phyloP scores from a whole-genome alignment of 441 rosid species.

The Syzygium malaccense region DNA sequence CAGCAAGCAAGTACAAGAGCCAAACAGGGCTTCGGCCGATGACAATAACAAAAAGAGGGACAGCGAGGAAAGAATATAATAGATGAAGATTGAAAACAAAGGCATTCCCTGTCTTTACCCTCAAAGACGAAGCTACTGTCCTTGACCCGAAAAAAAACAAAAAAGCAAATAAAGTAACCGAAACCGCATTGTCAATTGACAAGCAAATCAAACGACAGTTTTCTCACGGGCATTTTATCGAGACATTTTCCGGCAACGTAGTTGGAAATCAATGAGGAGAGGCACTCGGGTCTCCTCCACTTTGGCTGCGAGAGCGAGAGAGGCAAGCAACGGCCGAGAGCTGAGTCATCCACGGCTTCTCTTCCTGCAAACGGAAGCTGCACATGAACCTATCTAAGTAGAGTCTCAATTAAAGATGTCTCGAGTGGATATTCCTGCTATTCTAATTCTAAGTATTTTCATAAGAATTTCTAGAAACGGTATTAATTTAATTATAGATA shows the following conservation, averaged over 20 bases:
- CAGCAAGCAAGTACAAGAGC: conserved; percentile 1
- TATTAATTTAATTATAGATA: neutral
- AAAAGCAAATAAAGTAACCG: neutral
- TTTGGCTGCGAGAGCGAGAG: neutral
- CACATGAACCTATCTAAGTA: neutral
- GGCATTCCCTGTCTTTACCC: neutral
- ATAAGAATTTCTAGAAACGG: neutral
- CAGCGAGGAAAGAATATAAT: neutral
- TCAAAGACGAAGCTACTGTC: neutral
- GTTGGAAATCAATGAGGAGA: neutral
- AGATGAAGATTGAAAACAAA: neutral
- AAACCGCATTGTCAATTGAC: neutral
- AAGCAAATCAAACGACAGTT: too few relatives aligned
- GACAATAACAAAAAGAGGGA: conserved; percentile 9
- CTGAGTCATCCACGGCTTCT: neutral
- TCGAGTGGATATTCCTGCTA: neutral
- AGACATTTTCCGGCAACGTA: neutral
- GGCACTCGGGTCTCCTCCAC: neutral
- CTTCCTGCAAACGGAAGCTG: neutral
- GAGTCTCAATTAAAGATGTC: neutral
- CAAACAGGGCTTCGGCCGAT: conserved; percentile 27
- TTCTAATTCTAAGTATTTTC: neutral
- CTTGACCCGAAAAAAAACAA: too few relatives aligned
- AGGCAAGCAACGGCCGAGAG: neutral
- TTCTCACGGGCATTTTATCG: neutral